Evolutionary conservation across 2,329 filamentous ascomycete species (phyloP).

Genomic region (Sclerotinia minor): DNA sequence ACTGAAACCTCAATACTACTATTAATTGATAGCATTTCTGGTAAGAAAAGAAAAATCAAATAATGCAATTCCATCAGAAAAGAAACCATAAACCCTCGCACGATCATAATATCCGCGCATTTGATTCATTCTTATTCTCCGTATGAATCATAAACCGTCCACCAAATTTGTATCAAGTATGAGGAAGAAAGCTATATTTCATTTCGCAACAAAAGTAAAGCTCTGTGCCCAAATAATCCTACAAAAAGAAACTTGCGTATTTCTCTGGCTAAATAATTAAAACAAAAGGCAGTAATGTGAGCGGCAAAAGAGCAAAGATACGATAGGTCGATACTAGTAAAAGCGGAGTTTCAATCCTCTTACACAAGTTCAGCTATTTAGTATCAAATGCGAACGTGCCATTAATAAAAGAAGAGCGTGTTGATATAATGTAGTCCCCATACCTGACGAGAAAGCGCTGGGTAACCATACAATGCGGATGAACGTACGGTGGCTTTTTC

Average conservation of each 20-base stretch:
- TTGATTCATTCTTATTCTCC: background rate
- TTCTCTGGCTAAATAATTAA: conserved; percentile 4
- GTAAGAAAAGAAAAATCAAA: background rate
- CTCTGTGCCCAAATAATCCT: conserved; percentile 20
- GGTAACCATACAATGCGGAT: background rate
- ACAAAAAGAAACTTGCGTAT: conserved; percentile 19
- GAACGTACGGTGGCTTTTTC: background rate
- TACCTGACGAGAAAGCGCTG: background rate
- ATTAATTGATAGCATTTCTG: background rate
- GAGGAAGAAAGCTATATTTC: background rate
- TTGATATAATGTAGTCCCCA: conserved; percentile 2
- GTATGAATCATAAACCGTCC: background rate
- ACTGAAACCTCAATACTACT: background rate
- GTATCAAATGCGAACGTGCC: conserved; percentile 9
- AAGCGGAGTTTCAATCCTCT: conserved; percentile 9
- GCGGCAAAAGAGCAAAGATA: conserved; percentile 9
- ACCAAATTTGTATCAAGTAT: background rate
- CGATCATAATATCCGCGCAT: background rate
- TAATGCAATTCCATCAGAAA: background rate
- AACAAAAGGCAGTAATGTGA: conserved; percentile 8
- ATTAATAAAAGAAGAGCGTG: conserved; percentile 14
- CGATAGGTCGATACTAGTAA: conserved; percentile 5
- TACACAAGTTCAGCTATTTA: conserved; percentile 10
- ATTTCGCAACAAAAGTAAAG: background rate
- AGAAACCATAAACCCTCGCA: background rate